These are phyloP conservation scores for Plasmodium cynomolgi DNA, from an alignment of 169 alveolate genomes.

Conservation along the genomic window DNA sequence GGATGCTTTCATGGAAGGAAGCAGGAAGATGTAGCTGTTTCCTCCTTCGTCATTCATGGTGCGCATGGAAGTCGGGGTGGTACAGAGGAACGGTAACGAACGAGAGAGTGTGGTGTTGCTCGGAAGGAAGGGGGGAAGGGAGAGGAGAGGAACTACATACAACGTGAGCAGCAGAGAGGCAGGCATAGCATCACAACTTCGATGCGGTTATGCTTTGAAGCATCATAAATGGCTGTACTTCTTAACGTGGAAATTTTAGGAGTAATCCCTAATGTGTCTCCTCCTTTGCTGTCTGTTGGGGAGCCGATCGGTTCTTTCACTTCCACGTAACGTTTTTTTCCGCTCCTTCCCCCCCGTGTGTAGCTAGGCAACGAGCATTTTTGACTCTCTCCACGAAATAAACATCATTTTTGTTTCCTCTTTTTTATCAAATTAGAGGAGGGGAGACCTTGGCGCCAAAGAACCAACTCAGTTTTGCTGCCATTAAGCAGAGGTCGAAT, in stretches of 20 bases:
- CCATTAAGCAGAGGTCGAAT: constrained; percentile 19
- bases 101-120: background rate
- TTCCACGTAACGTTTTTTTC: background rate
- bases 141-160: background rate
- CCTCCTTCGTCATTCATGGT: constrained; percentile 31
- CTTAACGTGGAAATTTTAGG: too few relatives aligned
- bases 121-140: too few relatives aligned
- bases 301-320: background rate
- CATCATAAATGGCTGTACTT: background rate
- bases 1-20: constrained; percentile 42
- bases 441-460: background rate
- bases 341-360: background rate
- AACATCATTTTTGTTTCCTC: background rate
- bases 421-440: background rate
- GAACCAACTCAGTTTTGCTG: constrained; percentile 4
- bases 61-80: background rate
- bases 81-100: background rate
- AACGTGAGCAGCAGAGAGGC: background rate
- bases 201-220: too few relatives aligned
- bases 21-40: background rate
- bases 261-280: background rate
- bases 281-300: background rate
- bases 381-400: background rate
- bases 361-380: background rate
- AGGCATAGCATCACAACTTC: background rate